Conservation (phyloP, 2,329 filamentous ascomycete genomes). For the Beauveria caledonica region DNA sequence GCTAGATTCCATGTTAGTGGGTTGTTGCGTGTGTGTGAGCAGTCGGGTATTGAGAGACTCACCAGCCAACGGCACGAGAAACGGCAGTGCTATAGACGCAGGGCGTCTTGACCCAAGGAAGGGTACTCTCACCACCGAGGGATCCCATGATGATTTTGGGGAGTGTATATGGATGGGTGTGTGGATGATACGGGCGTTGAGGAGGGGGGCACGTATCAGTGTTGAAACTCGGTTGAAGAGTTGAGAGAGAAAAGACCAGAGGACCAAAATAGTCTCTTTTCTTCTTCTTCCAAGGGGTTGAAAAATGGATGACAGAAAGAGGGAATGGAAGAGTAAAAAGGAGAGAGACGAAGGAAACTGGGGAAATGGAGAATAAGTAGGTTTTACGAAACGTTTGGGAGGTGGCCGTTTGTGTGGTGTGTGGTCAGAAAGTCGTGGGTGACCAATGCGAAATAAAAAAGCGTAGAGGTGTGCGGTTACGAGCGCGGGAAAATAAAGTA, state of each 20-base stretch:
- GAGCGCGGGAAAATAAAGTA: not conserved
- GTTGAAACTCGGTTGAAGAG: constrained; percentile 12
- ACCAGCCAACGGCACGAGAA: constrained; percentile 66
- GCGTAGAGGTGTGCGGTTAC: constrained; percentile 1
- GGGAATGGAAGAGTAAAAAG: not conserved
- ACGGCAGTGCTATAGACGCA: constrained; percentile 58
- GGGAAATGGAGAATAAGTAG: constrained; percentile 9
- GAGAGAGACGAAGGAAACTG: not conserved
- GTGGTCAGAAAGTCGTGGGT: constrained; percentile 4
- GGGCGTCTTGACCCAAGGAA: constrained; percentile 65
- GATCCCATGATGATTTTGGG: constrained; percentile 30
- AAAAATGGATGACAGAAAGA: not conserved
- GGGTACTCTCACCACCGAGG: constrained; percentile 27
- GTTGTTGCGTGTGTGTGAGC: constrained; percentile 18
- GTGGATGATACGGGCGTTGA: constrained; percentile 6
- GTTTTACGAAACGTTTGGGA: constrained; percentile 3
- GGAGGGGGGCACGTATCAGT: constrained; percentile 11
- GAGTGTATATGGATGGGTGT: not conserved
- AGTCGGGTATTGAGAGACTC: constrained; percentile 20
- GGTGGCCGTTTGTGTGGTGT: constrained; percentile 4
- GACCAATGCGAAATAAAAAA: not conserved
- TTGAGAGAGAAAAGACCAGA: constrained; percentile 6
- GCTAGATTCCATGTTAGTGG: constrained; percentile 29
- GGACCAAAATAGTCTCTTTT: not conserved
- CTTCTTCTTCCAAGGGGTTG: not conserved